Percentiles rank a stretch among this genome's conserved stretches.
These are phyloP conservation scores for Saccharomyces hybrid DNA, from an alignment of 1,139 yeast genomes.

Conservation along the genomic window DNA sequence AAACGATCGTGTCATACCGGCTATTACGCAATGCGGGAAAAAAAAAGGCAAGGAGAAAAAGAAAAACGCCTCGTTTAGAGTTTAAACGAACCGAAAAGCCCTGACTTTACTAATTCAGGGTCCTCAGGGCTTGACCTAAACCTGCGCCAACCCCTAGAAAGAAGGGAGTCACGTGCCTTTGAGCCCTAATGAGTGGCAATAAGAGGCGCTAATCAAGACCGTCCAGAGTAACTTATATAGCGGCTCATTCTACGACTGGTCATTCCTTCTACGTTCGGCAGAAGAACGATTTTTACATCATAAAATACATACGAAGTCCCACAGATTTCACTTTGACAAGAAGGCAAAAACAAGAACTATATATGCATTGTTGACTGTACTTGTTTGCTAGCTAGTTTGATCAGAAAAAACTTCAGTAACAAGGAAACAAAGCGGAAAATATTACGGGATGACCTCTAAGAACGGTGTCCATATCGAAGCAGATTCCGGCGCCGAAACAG, in stretches of 20 bases:
- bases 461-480: background rate
- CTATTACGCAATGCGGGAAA: background rate
- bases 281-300: background rate
- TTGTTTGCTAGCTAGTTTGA: background rate
- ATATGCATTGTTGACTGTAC: background rate
- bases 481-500: background rate
- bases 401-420: background rate
- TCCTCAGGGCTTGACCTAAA: background rate
- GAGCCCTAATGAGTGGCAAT: background rate
- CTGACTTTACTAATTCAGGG: background rate
- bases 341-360: background rate
- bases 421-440: background rate
- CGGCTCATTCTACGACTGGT: background rate
- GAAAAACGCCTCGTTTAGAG: background rate
- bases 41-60: conserved; percentile 1
- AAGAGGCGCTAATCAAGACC: background rate
- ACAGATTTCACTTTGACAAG: background rate
- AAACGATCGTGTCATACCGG: background rate
- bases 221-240: background rate
- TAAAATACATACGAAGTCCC: background rate
- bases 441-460: background rate
- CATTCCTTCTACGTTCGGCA: background rate
- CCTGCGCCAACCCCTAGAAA: background rate
- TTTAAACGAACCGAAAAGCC: background rate
- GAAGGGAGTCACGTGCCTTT: background rate